Evolutionary conservation across 1,139 yeast genomes (phyloP).

Genomic region (Suhomyces anneliseae): DNA sequence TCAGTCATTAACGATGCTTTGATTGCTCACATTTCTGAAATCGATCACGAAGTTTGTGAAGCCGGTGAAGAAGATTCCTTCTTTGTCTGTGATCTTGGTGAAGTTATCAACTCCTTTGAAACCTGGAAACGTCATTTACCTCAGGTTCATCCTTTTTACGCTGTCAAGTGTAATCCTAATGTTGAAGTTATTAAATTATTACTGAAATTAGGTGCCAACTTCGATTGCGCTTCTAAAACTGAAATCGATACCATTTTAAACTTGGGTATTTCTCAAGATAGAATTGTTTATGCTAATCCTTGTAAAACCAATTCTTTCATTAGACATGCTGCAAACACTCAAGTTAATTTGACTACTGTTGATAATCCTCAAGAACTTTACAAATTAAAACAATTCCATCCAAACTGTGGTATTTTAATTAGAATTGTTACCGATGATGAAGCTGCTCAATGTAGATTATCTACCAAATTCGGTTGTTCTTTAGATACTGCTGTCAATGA

Average conservation of each 20-base stretch:
- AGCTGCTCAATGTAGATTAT: conserved; percentile 80
- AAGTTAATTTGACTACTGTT: conserved; percentile 77
- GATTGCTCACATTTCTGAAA: conserved; percentile 37
- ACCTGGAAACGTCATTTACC: conserved; percentile 71
- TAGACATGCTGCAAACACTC: conserved; percentile 59
- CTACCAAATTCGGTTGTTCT: conserved; percentile 87
- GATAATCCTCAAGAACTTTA: conserved; percentile 84
- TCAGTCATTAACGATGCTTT: conserved; percentile 41
- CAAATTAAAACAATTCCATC: conserved; percentile 70
- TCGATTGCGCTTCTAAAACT: conserved; percentile 90
- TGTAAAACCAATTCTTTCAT: conserved; percentile 84
- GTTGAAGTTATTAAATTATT: conserved; percentile 56
- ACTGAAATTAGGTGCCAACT: conserved; percentile 65
- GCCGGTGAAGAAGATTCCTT: conserved; percentile 87
- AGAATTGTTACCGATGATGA: conserved; percentile 91
- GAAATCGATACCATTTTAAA: conserved; percentile 72
- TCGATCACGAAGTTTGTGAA: conserved; percentile 62
- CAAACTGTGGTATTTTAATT: conserved; percentile 66
- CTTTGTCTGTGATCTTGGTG: conserved; percentile 83
- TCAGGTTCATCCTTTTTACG: conserved; percentile 79
- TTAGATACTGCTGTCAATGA: conserved; percentile 50
- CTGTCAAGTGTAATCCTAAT: conserved; percentile 92
- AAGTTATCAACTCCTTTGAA: conserved; percentile 57
- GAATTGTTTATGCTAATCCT: conserved; percentile 91
- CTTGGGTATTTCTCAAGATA: conserved; percentile 60